phyloP scores from a whole-genome alignment of 805 yeast species.

The Saturnispora gosingensis region DNA sequence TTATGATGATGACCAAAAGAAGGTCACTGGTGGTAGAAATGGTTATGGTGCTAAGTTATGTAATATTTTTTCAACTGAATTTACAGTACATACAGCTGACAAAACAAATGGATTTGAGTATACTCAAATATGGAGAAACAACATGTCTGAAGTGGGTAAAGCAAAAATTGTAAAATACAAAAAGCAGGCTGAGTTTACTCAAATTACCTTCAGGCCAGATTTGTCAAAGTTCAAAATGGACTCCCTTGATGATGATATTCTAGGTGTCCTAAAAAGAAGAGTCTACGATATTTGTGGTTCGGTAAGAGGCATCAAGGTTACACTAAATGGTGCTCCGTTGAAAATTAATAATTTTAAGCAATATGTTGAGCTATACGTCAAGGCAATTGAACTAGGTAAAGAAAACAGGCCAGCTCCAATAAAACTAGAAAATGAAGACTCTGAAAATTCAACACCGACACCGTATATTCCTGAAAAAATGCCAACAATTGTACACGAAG shows the following conservation, averaged over 20 bases:
- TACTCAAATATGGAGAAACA: constrained; percentile 76
- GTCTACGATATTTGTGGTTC: constrained; percentile 95
- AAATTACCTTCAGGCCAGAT: constrained; percentile 84
- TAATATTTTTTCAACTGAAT: constrained; percentile 87
- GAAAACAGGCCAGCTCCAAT: constrained; percentile 21
- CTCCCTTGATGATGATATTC: constrained; percentile 68
- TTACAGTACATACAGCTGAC: constrained; percentile 84
- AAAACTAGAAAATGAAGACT: constrained; percentile 2
- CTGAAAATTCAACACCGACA: constrained; percentile 7
- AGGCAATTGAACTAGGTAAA: constrained; percentile 52
- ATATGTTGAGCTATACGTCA: constrained; percentile 83
- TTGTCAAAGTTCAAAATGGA: constrained; percentile 77
- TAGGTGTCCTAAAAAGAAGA: constrained; percentile 83
- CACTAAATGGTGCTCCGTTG: constrained; percentile 63
- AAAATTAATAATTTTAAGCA: constrained; percentile 69
- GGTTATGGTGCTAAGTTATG: constrained; percentile 98
- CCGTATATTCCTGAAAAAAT: constrained; percentile 29
- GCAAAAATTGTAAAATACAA: constrained; percentile 60
- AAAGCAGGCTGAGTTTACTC: constrained; percentile 69
- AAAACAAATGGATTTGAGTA: constrained; percentile 51
- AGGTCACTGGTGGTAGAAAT: constrained; percentile 97
- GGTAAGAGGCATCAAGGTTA: constrained; percentile 71
- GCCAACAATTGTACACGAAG: constrained; percentile 64
- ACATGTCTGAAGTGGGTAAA: constrained; percentile 70
- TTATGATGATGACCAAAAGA: constrained; percentile 90